phyloP scores from a whole-genome alignment of 768 basidiomycete species.

The Boletus fagicola region DNA sequence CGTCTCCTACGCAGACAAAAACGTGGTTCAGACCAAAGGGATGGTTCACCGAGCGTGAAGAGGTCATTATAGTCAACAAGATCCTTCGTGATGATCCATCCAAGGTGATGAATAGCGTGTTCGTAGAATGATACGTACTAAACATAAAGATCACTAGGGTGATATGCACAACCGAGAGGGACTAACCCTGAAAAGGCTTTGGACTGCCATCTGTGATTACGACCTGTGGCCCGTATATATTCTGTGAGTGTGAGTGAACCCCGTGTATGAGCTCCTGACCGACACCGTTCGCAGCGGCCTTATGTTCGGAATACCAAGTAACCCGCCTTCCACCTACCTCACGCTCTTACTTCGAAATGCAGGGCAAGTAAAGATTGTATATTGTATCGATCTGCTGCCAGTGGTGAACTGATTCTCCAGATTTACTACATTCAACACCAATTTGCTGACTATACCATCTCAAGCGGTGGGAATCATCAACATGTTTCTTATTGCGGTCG shows the following conservation, averaged over 20 bases:
- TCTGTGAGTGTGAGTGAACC: conserved; percentile 26
- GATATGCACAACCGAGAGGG: conserved; percentile 74
- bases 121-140: background rate
- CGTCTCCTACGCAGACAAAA: conserved; percentile 59
- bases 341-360: conserved; percentile 54
- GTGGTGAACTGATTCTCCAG: conserved; percentile 29
- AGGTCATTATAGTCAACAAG: conserved; percentile 57
- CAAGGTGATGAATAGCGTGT: conserved; percentile 35
- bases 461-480: conserved; percentile 49
- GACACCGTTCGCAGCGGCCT: conserved; percentile 38
- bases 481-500: conserved; percentile 48
- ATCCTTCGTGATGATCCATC: conserved; percentile 64
- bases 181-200: conserved; percentile 47
- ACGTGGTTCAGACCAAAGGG: conserved; percentile 57
- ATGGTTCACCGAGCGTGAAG: conserved; percentile 64
- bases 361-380: conserved; percentile 34
- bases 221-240: conserved; percentile 69
- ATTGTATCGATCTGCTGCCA: background rate
- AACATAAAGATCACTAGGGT: conserved; percentile 9
- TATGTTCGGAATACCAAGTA: conserved; percentile 49
- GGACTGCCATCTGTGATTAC: conserved; percentile 56
- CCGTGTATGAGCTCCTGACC: background rate
- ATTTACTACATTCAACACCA: conserved; percentile 59
- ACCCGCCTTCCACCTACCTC: conserved; percentile 54
- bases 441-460: conserved; percentile 59